These are phyloP conservation scores for Neurospora sublineolata DNA, from an alignment of 495 filamentous ascomycete genomes.

Conservation along the genomic window DNA sequence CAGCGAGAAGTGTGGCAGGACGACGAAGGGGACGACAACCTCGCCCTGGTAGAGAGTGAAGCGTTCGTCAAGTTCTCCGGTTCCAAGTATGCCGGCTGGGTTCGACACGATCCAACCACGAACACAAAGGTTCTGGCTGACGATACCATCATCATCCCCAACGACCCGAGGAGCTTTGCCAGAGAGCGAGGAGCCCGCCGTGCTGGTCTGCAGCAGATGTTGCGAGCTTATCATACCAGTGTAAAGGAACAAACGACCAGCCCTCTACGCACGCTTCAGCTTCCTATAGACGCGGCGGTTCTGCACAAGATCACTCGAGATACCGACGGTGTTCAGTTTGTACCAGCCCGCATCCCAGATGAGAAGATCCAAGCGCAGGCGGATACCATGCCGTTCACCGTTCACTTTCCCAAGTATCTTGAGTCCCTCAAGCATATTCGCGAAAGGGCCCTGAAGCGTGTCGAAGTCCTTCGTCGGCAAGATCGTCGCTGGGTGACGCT, in stretches of 20 bases:
- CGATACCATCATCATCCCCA: background rate
- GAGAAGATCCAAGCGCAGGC: constrained; percentile 3
- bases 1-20: background rate
- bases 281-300: constrained; percentile 13
- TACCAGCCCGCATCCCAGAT: background rate
- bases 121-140: constrained; percentile 6
- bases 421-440: background rate
- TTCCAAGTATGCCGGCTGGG: background rate
- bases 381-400: constrained; percentile 12
- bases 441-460: background rate
- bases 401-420: constrained; percentile 2
- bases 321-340: constrained; percentile 8
- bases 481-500: constrained; percentile 1
- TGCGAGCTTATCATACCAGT: constrained; percentile 16
- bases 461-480: background rate
- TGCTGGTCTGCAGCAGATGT: constrained; percentile 27
- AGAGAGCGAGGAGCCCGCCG: constrained; percentile 26
- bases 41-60: constrained; percentile 5
- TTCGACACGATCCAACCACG: constrained; percentile 3
- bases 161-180: constrained; percentile 6
- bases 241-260: constrained; percentile 13
- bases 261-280: constrained; percentile 17
- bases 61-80: constrained; percentile 1
- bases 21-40: background rate
- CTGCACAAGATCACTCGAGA: background rate